phyloP scores from a whole-genome alignment of 2,329 filamentous ascomycete species.

The Trichophaea hybrida region DNA sequence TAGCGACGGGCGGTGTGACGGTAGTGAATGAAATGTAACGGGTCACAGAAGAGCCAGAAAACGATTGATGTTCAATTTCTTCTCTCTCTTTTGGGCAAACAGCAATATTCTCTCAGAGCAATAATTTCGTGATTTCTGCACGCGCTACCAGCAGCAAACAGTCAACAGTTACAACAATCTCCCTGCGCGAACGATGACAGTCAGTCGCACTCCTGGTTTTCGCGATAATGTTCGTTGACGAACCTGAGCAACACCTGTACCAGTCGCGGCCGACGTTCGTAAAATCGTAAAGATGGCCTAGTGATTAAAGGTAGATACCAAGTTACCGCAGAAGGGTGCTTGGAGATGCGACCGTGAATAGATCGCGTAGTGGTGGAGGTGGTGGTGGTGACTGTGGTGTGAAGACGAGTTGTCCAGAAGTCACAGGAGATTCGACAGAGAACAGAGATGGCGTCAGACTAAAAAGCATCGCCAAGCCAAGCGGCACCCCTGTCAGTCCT shows the following conservation, averaged over 20 bases:
- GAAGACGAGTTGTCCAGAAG: neutral
- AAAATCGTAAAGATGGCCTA: neutral
- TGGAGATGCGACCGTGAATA: no score
- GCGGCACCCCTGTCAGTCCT: no score
- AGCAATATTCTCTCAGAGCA: neutral
- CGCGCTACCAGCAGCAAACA: conserved; percentile 1
- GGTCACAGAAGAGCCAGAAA: conserved; percentile 5
- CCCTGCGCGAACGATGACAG: neutral
- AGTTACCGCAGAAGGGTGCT: no score
- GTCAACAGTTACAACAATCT: conserved; percentile 3
- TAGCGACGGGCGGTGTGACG: neutral
- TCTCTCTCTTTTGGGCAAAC: conserved; percentile 4
- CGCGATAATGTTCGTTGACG: neutral
- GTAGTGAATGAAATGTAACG: conserved; percentile 2
- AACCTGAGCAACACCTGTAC: conserved; percentile 2
- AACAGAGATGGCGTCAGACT: neutral
- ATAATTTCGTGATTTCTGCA: neutral
- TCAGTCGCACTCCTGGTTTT: neutral
- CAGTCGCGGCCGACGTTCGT: neutral
- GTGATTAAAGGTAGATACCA: no score
- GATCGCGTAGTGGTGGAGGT: neutral
- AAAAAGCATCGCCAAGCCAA: neutral
- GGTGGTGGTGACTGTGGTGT: no score
- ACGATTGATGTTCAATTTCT: conserved; percentile 2
- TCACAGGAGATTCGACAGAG: neutral